A percentile compares a stretch with the other conserved stretches of the same genome.
Conservation (phyloP, 345 rosid species). For the Brassica nigra region DNA sequence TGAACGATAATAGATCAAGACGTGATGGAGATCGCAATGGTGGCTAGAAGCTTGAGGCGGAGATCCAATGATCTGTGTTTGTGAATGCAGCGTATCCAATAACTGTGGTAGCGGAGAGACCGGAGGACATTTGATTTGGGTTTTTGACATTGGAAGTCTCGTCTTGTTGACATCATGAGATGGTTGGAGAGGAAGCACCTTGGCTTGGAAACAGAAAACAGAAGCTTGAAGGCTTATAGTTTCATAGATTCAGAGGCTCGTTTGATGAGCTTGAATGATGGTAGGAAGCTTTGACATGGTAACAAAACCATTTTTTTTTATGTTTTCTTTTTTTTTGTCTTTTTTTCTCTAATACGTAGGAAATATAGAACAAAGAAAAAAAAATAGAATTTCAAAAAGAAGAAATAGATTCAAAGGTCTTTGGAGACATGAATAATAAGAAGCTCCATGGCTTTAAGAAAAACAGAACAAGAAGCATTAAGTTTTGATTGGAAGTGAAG, state of each 20-base stretch:
- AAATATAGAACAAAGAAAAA: background rate
- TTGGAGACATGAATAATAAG: too few relatives aligned
- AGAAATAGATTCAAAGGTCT: too few relatives aligned
- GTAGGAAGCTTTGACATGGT: background rate
- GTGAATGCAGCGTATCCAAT: background rate
- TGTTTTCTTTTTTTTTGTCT: background rate
- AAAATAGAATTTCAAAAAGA: too few relatives aligned
- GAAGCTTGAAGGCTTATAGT: background rate
- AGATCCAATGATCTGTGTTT: background rate
- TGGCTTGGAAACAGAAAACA: background rate
- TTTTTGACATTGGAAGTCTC: background rate
- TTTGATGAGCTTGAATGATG: background rate
- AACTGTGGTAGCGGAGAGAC: background rate
- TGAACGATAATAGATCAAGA: too few relatives aligned
- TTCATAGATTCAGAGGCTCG: background rate
- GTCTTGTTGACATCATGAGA: background rate
- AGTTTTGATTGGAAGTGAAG: too few relatives aligned
- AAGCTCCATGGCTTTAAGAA: too few relatives aligned
- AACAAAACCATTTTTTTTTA: background rate
- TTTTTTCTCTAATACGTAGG: background rate
- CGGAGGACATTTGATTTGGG: background rate
- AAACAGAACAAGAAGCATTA: too few relatives aligned
- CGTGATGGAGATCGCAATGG: too few relatives aligned
- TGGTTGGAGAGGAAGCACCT: background rate
- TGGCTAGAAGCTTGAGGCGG: too few relatives aligned